These are phyloP conservation scores for Solanum medicagineum DNA, from an alignment of 257 asterid genomes.

Conservation along the genomic window DNA sequence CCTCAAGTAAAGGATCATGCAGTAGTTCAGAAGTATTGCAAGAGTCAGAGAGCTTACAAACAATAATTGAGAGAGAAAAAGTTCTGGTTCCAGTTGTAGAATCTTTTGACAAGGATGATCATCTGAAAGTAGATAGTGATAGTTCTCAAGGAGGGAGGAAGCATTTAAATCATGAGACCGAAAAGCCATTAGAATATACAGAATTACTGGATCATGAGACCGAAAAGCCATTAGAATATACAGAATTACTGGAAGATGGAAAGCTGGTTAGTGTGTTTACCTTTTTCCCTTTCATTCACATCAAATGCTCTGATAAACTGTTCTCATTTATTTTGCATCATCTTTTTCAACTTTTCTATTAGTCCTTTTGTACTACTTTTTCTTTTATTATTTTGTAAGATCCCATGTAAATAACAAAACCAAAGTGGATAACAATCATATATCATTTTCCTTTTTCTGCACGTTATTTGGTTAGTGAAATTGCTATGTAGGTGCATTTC, in stretches of 20 bases:
- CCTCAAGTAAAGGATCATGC: neutral
- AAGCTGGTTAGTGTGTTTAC: conserved; percentile 44
- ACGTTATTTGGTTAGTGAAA: neutral
- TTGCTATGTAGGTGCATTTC: conserved; percentile 8
- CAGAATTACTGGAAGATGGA: conserved; percentile 22
- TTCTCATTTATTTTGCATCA: neutral
- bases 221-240: conserved; percentile 3
- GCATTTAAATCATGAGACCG: conserved; percentile 7
- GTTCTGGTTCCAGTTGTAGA: conserved; percentile 16
- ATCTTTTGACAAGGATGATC: conserved; percentile 18
- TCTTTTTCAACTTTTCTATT: neutral
- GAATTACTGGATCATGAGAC: conserved; percentile 18
- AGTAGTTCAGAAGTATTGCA: conserved; percentile 7
- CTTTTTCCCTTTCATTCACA: conserved; percentile 1
- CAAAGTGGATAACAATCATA: neutral
- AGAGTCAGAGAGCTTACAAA: conserved; percentile 17
- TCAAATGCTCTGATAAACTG: neutral
- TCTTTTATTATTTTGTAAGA: neutral
- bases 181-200: conserved; percentile 4
- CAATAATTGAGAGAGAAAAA: conserved; percentile 16
- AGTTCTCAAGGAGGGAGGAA: conserved; percentile 14
- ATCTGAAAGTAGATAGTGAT: conserved; percentile 16
- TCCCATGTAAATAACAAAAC: neutral
- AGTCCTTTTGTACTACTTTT: neutral
- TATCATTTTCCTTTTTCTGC: neutral